Conservation (phyloP, 2,329 filamentous ascomycete genomes). For the Sporothrix dimorphospora region DNA sequence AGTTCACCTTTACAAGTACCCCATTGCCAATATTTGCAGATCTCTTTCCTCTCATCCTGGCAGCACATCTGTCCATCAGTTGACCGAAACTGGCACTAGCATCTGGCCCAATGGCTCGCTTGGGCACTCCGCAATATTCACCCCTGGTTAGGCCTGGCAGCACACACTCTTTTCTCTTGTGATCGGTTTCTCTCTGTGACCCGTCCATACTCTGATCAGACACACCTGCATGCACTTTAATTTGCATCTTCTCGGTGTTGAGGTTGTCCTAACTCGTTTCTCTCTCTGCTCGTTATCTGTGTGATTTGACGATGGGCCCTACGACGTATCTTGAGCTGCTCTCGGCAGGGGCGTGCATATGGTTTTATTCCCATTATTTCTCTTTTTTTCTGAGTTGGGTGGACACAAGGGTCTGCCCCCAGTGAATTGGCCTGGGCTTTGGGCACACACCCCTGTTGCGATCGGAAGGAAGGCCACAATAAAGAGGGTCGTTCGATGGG, state of each 20-base stretch:
- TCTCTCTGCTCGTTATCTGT: neutral
- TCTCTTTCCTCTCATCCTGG: slow-evolving; percentile 1
- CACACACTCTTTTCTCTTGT: neutral
- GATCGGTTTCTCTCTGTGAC: neutral
- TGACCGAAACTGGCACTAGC: neutral
- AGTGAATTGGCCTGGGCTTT: neutral
- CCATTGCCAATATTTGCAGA: slow-evolving; percentile 6
- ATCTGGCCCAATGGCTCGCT: neutral
- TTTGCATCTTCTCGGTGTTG: neutral
- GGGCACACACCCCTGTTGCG: neutral
- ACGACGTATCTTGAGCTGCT: neutral
- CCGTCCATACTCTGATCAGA: no score
- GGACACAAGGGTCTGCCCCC: neutral
- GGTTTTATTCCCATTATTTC: neutral
- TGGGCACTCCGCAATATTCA: neutral
- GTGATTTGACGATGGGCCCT: neutral
- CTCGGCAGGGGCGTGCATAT: neutral
- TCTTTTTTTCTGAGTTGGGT: neutral
- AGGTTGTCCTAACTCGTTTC: neutral
- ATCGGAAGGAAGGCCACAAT: neutral
- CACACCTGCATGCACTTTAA: slow-evolving; percentile 15
- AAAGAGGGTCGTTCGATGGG: neutral
- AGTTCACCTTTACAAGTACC: no score
- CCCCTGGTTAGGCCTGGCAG: neutral
- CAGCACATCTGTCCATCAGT: slow-evolving; percentile 14